A percentile compares a stretch with the other conserved stretches of the same genome.
Conservation (phyloP, 2,329 filamentous ascomycete genomes). For the Apiospora pterosperma region DNA sequence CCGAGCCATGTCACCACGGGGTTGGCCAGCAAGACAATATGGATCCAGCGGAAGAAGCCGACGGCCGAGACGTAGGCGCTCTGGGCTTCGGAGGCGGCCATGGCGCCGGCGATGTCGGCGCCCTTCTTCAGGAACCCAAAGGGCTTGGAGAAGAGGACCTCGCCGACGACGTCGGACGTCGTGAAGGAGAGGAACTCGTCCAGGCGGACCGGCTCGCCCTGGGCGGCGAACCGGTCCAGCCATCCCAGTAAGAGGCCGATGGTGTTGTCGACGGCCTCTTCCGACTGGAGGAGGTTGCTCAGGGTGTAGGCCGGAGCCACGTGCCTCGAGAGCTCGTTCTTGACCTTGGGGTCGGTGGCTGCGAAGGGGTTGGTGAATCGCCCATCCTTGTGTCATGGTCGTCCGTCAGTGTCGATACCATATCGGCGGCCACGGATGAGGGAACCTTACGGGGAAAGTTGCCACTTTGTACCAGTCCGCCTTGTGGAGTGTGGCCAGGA, state of each 20-base stretch:
- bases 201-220: slow-evolving; percentile 10
- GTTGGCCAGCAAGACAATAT: slow-evolving; percentile 15
- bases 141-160: slow-evolving; percentile 24
- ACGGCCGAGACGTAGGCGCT: slow-evolving; percentile 5
- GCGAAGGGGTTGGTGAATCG: not conserved
- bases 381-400: not conserved
- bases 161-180: slow-evolving; percentile 29
- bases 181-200: slow-evolving; percentile 20
- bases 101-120: slow-evolving; percentile 21
- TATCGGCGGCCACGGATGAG: not conserved
- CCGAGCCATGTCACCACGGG: slow-evolving; percentile 14
- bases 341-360: slow-evolving; percentile 23
- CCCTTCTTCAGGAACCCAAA: slow-evolving; percentile 26
- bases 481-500: slow-evolving; percentile 29
- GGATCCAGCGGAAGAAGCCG: slow-evolving; percentile 11
- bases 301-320: slow-evolving; percentile 24
- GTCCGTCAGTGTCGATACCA: not conserved
- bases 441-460: slow-evolving; percentile 24
- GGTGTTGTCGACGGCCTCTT: slow-evolving; percentile 13
- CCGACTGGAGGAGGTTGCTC: slow-evolving; percentile 24
- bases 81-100: slow-evolving; percentile 10
- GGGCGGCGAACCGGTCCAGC: slow-evolving; percentile 14
- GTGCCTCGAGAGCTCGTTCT: slow-evolving; percentile 29
- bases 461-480: slow-evolving; percentile 31
- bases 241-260: slow-evolving; percentile 14